Evolutionary conservation across 805 yeast genomes (phyloP).

Genomic region (Metschnikowia drakensbergensis): DNA sequence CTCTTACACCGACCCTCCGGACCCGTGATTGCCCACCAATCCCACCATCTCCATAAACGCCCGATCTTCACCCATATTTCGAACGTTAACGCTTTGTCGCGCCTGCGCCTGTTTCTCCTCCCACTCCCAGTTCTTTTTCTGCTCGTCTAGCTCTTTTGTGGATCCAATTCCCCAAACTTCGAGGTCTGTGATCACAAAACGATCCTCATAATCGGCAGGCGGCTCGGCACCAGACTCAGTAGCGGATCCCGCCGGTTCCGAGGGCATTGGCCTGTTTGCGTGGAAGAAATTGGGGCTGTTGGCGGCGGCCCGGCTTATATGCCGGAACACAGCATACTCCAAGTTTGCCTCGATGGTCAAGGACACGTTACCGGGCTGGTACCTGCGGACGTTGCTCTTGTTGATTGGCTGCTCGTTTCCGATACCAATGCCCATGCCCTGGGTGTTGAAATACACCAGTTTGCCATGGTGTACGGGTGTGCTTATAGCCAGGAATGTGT

Average conservation of each 20-base stretch:
- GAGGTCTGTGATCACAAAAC: slow-evolving; percentile 66
- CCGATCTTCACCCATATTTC: slow-evolving; percentile 70
- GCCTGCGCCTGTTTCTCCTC: slow-evolving; percentile 82
- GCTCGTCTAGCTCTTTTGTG: slow-evolving; percentile 70
- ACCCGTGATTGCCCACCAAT: slow-evolving; percentile 42
- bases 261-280: neutral
- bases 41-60: slow-evolving; percentile 86
- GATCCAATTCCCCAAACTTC: slow-evolving; percentile 95
- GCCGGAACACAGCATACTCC: slow-evolving; percentile 79
- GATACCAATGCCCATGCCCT: slow-evolving; percentile 80
- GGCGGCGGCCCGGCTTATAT: slow-evolving; percentile 42
- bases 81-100: slow-evolving; percentile 64
- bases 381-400: slow-evolving; percentile 43
- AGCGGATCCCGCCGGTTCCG: neutral
- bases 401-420: slow-evolving; percentile 66
- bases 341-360: slow-evolving; percentile 71
- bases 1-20: slow-evolving; percentile 48
- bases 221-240: slow-evolving; percentile 20
- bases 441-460: slow-evolving; percentile 62
- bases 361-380: slow-evolving; percentile 72
- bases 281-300: slow-evolving; percentile 24
- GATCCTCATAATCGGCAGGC: slow-evolving; percentile 52
- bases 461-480: slow-evolving; percentile 32
- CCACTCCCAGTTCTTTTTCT: slow-evolving; percentile 82
- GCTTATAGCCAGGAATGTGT: slow-evolving; percentile 36